phyloP scores from a whole-genome alignment of 1,284 basidiomycete genomes.

The Athelia sp. region DNA sequence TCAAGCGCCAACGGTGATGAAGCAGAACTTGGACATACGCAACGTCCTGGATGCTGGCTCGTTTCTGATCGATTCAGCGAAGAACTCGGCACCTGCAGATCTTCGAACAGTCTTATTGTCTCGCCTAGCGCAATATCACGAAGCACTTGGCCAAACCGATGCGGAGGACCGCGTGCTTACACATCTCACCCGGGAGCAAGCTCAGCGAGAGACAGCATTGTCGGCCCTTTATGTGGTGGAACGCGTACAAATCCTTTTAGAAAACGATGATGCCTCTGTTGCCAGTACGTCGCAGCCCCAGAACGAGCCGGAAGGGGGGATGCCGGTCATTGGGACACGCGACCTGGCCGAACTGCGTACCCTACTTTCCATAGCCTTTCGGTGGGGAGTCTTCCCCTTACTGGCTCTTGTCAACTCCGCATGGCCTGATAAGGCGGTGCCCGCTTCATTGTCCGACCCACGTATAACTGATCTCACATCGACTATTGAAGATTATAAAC shows the following conservation, averaged over 20 bases:
- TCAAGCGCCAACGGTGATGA: neutral
- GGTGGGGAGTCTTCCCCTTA: conserved; percentile 60
- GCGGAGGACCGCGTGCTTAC: conserved; percentile 10
- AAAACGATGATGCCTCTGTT: conserved; percentile 16
- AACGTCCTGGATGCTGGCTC: conserved; percentile 12
- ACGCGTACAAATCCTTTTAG: conserved; percentile 44
- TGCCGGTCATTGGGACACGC: conserved; percentile 52
- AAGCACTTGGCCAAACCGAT: conserved; percentile 18
- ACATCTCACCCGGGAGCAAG: conserved; percentile 30
- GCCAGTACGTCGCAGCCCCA: neutral
- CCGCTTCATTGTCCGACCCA: conserved; percentile 14
- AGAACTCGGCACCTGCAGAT: conserved; percentile 14
- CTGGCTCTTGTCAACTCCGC: conserved; percentile 36
- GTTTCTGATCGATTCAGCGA: conserved; percentile 13
- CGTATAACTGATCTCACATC: conserved; percentile 40
- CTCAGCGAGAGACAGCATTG: conserved; percentile 50
- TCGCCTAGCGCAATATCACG: conserved; percentile 38
- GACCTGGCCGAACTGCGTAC: conserved; percentile 60
- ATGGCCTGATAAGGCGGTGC: conserved; percentile 32
- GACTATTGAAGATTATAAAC: conserved; percentile 34
- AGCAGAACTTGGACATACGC: conserved; percentile 8
- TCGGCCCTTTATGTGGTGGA: conserved; percentile 51
- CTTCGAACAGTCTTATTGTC: conserved; percentile 32
- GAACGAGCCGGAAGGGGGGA: conserved; percentile 9
- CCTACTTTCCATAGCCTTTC: conserved; percentile 61